Conservation (phyloP, 192 early-diverging fungal species). For the Geosiphon pyriformis region DNA sequence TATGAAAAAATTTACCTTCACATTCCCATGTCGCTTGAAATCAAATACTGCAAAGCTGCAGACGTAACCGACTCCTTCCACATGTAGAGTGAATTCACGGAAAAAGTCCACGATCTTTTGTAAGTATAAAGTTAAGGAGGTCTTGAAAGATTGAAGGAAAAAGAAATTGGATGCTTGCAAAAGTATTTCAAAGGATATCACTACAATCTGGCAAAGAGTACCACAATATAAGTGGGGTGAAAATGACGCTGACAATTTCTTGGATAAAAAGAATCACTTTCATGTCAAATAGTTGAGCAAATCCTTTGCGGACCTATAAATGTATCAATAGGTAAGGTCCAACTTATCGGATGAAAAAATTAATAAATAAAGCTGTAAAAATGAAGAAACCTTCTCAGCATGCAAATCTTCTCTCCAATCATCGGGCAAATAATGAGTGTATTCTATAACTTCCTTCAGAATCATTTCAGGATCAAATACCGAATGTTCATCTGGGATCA, state of each 20-base stretch:
- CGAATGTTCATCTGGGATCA: slow-evolving; percentile 76
- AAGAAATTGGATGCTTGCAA: not conserved
- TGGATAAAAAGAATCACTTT: slow-evolving; percentile 74
- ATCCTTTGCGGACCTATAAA: slow-evolving; percentile 66
- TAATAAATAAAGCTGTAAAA: not conserved
- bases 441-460: slow-evolving; percentile 72
- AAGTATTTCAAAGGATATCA: slow-evolving; percentile 35
- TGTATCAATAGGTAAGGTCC: not conserved
- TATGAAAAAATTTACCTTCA: slow-evolving; percentile 41
- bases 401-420: slow-evolving; percentile 82
- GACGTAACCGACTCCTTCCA: slow-evolving; percentile 86
- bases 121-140: slow-evolving; percentile 1
- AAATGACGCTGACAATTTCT: slow-evolving; percentile 74
- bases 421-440: slow-evolving; percentile 86
- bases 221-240: slow-evolving; percentile 81
- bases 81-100: slow-evolving; percentile 88
- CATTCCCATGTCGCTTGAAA: slow-evolving; percentile 85
- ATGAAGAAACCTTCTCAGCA: slow-evolving; percentile 58
- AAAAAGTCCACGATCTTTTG: slow-evolving; percentile 86
- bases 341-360: not conserved
- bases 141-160: not conserved
- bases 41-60: slow-evolving; percentile 98
- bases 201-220: slow-evolving; percentile 68
- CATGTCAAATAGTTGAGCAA: slow-evolving; percentile 72
- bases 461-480: slow-evolving; percentile 77